A percentile compares a stretch with the other conserved stretches of the same genome.
Evolutionary conservation across 1,284 basidiomycete species (phyloP).

Genomic region (Leccinum holopus): DNA sequence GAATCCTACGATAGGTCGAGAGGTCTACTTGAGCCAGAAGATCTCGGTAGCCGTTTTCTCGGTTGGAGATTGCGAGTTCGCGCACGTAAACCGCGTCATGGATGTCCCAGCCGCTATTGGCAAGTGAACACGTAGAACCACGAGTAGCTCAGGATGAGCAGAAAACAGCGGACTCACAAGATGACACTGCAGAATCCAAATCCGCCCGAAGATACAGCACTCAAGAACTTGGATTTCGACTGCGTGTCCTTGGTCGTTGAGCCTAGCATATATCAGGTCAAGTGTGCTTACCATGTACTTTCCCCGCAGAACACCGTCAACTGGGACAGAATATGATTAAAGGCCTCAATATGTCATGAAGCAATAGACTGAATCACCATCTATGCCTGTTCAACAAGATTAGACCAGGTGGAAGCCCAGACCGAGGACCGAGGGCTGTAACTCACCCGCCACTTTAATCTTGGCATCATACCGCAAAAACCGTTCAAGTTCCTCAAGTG

Average conservation of each 20-base stretch:
- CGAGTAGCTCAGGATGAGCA: not conserved
- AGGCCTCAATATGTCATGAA: conserved; percentile 2
- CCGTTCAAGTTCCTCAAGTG: conserved; percentile 56
- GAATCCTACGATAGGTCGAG: conserved; percentile 80
- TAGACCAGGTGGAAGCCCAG: not conserved
- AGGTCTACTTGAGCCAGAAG: conserved; percentile 83
- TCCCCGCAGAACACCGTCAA: conserved; percentile 91
- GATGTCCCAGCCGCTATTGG: conserved; percentile 78
- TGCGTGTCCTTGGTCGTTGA: conserved; percentile 29
- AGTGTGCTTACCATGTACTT: conserved; percentile 77
- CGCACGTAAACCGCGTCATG: conserved; percentile 81
- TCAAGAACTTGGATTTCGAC: conserved; percentile 92
- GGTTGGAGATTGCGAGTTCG: conserved; percentile 90
- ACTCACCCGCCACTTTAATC: conserved; percentile 88
- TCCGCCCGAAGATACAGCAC: conserved; percentile 76
- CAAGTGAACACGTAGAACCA: not conserved
- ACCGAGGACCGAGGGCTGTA: not conserved
- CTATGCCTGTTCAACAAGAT: conserved; percentile 49
- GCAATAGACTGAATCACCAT: conserved; percentile 47
- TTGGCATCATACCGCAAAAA: conserved; percentile 71
- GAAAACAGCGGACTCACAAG: conserved; percentile 52
- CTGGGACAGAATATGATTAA: conserved; percentile 37
- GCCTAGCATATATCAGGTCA: not conserved
- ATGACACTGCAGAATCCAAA: conserved; percentile 94
- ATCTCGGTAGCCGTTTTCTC: conserved; percentile 89